Percentiles rank a stretch among this genome's conserved stretches.
These are phyloP conservation scores for Aspergillus pseudoviridinutans DNA, from an alignment of 2,329 filamentous ascomycete species.

Conservation along the genomic window DNA sequence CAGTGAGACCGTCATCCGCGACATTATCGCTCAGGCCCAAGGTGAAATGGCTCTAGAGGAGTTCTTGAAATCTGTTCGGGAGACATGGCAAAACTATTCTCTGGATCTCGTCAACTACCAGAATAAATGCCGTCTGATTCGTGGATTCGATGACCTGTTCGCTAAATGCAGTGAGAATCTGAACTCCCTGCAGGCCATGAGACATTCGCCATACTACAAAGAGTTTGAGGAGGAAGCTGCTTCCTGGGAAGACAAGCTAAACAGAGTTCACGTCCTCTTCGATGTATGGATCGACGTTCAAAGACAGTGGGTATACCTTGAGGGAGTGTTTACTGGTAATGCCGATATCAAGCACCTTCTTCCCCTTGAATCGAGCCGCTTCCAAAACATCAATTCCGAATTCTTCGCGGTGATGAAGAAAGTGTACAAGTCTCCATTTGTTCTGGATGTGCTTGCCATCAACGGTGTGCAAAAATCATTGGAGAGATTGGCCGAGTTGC, in stretches of 20 bases:
- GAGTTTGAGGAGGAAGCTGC: conserved; percentile 98
- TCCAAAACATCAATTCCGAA: conserved; percentile 99
- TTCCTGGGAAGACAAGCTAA: conserved; percentile 96
- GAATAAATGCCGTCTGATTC: conserved; percentile 95
- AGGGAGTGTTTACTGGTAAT: conserved; percentile 98
- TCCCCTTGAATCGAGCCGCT: conserved; percentile 91
- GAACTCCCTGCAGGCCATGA: conserved; percentile 97
- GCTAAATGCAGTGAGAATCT: conserved; percentile 97
- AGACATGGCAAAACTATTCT: conserved; percentile 93
- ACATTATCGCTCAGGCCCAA: conserved; percentile 92
- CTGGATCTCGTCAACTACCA: conserved; percentile 96
- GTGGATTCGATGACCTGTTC: conserved; percentile 96
- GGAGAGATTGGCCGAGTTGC: conserved; percentile 88
- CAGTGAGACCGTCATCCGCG: conserved; percentile 81
- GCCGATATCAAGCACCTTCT: conserved; percentile 98
- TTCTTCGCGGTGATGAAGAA: conserved; percentile 99
- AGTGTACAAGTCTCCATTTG: conserved; percentile 91
- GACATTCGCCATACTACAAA: conserved; percentile 98
- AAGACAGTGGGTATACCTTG: conserved; percentile 98
- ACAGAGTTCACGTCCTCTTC: conserved; percentile 93
- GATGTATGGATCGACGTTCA: conserved; percentile 99
- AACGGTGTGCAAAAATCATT: conserved; percentile 93
- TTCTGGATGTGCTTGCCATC: conserved; percentile 93
- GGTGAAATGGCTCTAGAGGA: conserved; percentile 98
- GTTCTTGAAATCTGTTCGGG: conserved; percentile 91